These are phyloP conservation scores for Phyllachora maydis DNA, from an alignment of 2,329 filamentous ascomycete species.

Conservation along the genomic window DNA sequence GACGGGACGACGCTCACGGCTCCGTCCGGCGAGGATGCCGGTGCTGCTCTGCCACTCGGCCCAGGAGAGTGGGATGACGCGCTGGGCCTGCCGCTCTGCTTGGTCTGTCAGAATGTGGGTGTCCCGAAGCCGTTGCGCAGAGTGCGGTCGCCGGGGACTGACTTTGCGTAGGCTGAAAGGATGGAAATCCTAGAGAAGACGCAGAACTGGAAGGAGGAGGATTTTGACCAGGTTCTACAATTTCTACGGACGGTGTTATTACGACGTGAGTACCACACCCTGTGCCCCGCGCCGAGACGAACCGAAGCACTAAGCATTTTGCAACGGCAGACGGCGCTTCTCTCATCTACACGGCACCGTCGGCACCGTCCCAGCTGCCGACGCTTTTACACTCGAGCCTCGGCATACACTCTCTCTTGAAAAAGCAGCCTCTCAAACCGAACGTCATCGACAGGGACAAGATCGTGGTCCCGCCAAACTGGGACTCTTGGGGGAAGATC, in stretches of 20 bases:
- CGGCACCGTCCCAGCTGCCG: conserved; percentile 55
- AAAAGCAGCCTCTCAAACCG: conserved; percentile 60
- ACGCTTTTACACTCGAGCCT: conserved; percentile 69
- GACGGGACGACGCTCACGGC: conserved; percentile 39
- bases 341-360: conserved; percentile 67
- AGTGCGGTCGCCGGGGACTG: conserved; percentile 5
- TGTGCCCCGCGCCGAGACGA: conserved; percentile 2
- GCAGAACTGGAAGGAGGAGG: conserved; percentile 83
- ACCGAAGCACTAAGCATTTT: conserved; percentile 7
- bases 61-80: conserved; percentile 89
- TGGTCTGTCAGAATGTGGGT: conserved; percentile 86
- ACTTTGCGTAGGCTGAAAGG: conserved; percentile 47
- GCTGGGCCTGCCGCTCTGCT: conserved; percentile 67
- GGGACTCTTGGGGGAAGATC: conserved; percentile 98
- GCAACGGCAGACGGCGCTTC: conserved; percentile 72
- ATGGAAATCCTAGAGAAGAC: conserved; percentile 83
- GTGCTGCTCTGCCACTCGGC: conserved; percentile 59
- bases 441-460: conserved; percentile 90
- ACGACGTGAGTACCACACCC: conserved; percentile 39
- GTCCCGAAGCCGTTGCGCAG: too few relatives aligned
- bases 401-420: conserved; percentile 66
- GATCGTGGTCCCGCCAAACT: conserved; percentile 86
- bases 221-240: conserved; percentile 90
- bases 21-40: conserved; percentile 41
- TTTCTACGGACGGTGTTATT: conserved; percentile 77